Evolutionary conservation across 1,139 yeast species (phyloP), one percentile per base, ranked within the genome.

Genomic region (Zygoascus sp.): DNA sequence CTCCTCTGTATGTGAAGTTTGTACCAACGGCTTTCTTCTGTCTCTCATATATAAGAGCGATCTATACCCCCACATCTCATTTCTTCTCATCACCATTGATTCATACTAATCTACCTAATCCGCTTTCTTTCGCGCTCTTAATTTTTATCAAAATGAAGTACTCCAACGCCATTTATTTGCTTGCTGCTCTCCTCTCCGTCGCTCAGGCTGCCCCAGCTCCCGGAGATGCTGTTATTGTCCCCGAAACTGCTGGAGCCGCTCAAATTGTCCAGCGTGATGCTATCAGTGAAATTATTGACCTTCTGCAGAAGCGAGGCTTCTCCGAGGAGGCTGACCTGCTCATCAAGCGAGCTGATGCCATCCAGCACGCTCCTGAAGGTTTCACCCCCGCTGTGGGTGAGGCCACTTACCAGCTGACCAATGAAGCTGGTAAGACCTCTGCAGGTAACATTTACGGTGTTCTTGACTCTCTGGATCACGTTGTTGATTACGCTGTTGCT

Each of bases 331-430:
- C 41, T 16, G 41, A 38, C 27, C 8, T 17, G 11, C 8, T 40
- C 27, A 36, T 25, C 25, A 40, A 28, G 27, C 43, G 43, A 28
- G 43, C 46, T 15, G 34, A 44, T 30, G 38, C 46, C 13, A 36
- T 45, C 30, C 43, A 40, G 37, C 48, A 45, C 34, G 48, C 48
- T 13, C 48, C 48, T 10, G 48, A 45, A 19, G 48, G 48, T 16
- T 45, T 32, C 32, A 32, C 41, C 30, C 44, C 48, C 15, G 38
- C 28, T 16, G 48, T 45, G 34, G 35, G 39, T 15, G 25, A 34
- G 20, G 44, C 48, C 11, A 45, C 41, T 10, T 11, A n/a, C 19
- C 38, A 44, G 30, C 21, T 45, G 28, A 40, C 35, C 23, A n/a
- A 21, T 5, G 45, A 45, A 13, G 42, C 44, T 16, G 44, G 45